Evolutionary conservation across 495 filamentous ascomycete genomes (phyloP).

Genomic region (Chaetomium tenue): DNA sequence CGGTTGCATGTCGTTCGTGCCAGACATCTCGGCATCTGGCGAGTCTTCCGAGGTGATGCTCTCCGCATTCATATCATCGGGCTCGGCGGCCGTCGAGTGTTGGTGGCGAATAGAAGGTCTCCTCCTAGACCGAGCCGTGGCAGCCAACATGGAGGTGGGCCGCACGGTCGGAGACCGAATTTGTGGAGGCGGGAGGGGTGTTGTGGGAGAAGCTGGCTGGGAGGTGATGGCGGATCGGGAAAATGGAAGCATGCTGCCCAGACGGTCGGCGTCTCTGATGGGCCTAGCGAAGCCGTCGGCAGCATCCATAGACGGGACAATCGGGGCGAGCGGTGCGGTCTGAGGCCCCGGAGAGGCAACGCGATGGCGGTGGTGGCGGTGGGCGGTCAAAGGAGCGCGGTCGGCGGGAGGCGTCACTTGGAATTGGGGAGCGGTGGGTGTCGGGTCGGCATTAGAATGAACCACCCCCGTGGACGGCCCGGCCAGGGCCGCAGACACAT

Average conservation of each 20-base stretch:
- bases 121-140: constrained; percentile 47
- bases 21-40: constrained; percentile 62
- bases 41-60: constrained; percentile 69
- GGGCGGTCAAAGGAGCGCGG: constrained; percentile 59
- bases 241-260: constrained; percentile 79
- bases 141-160: constrained; percentile 49
- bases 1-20: constrained; percentile 75
- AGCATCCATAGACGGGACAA: constrained; percentile 70
- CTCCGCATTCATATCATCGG: constrained; percentile 81
- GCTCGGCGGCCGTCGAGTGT: constrained; percentile 78
- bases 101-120: constrained; percentile 85
- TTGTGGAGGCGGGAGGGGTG: constrained; percentile 68
- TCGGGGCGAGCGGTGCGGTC: constrained; percentile 62
- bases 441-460: constrained; percentile 50
- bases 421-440: constrained; percentile 63
- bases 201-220: constrained; percentile 91
- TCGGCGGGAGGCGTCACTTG: constrained; percentile 73
- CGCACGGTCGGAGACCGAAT: constrained; percentile 52
- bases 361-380: constrained; percentile 59
- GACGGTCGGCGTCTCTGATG: constrained; percentile 79
- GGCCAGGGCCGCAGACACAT: constrained; percentile 47
- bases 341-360: constrained; percentile 54
- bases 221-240: constrained; percentile 65
- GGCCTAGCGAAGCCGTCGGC: constrained; percentile 74
- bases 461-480: constrained; percentile 45